phyloP scores from a whole-genome alignment of 2,329 filamentous ascomycete species.

The Fusarium pseudonygamai region DNA sequence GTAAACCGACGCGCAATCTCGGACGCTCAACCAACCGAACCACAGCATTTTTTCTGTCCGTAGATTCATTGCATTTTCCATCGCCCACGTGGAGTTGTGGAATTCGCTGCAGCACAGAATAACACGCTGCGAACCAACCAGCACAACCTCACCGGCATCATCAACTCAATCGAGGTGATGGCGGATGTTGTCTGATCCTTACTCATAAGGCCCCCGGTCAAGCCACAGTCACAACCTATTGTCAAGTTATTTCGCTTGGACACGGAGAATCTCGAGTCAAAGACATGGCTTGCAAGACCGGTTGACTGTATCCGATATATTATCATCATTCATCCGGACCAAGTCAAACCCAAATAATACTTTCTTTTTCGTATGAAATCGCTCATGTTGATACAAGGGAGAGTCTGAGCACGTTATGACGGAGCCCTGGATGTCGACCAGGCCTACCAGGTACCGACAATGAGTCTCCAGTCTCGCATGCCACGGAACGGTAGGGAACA shows the following conservation, averaged over 20 bases:
- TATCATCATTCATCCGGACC: conserved; percentile 1
- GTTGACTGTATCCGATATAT: neutral
- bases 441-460: neutral
- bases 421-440: neutral
- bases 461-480: conserved; percentile 17
- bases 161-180: conserved; percentile 2
- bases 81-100: conserved; percentile 41
- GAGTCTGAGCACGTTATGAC: neutral
- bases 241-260: conserved; percentile 19
- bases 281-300: conserved; percentile 5
- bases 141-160: conserved; percentile 11
- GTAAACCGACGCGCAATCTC: conserved; percentile 38
- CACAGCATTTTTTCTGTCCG: conserved; percentile 7
- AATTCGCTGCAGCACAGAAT: conserved; percentile 35
- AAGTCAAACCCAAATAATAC: conserved; percentile 3
- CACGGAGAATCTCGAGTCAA: conserved; percentile 2
- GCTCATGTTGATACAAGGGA: conserved; percentile 11
- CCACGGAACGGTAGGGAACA: conserved; percentile 24
- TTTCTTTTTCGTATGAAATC: conserved; percentile 14
- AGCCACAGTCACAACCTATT: conserved; percentile 21
- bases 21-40: conserved; percentile 26
- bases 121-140: conserved; percentile 12
- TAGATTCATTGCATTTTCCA: conserved; percentile 2
- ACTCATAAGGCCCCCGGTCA: conserved; percentile 10
- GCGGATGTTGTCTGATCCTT: conserved; percentile 7